phyloP scores from a whole-genome alignment of 495 filamentous ascomycete species.

The Lasiosphaeria miniovina region DNA sequence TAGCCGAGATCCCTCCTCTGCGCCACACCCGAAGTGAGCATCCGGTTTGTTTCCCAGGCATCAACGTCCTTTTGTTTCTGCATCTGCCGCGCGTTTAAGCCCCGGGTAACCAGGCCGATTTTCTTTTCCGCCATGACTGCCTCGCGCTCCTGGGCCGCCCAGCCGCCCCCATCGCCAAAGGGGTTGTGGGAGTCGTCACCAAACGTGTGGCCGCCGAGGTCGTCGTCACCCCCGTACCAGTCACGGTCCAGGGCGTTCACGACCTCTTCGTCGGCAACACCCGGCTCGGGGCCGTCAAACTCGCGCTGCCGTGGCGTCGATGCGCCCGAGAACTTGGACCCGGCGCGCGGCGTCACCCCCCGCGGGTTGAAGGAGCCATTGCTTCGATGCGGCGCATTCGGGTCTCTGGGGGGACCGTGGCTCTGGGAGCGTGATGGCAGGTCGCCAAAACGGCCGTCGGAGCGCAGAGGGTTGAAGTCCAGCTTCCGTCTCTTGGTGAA shows the following conservation, averaged over 20 bases:
- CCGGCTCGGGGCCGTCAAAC: slow-evolving; percentile 52
- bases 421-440: slow-evolving; percentile 45
- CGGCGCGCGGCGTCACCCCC: slow-evolving; percentile 47
- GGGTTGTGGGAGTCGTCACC: slow-evolving; percentile 68
- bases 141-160: slow-evolving; percentile 67
- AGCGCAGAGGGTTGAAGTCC: slow-evolving; percentile 54
- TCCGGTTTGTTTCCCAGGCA: slow-evolving; percentile 97
- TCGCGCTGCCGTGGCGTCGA: slow-evolving; percentile 50
- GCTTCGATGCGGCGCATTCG: slow-evolving; percentile 21
- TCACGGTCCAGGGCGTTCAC: slow-evolving; percentile 75
- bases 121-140: slow-evolving; percentile 71
- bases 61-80: slow-evolving; percentile 93
- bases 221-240: slow-evolving; percentile 81
- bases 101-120: slow-evolving; percentile 52
- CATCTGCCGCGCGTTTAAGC: slow-evolving; percentile 64
- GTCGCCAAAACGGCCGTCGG: slow-evolving; percentile 55
- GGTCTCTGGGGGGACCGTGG: slow-evolving; percentile 7
- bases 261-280: slow-evolving; percentile 42
- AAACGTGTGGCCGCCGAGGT: slow-evolving; percentile 63
- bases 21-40: slow-evolving; percentile 94
- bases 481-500: slow-evolving; percentile 62
- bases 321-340: slow-evolving; percentile 37
- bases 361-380: slow-evolving; percentile 38
- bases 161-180: slow-evolving; percentile 55
- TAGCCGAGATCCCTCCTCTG: slow-evolving; percentile 77